A percentile compares a stretch with the other conserved stretches of the same genome.
phyloP scores from a whole-genome alignment of 2,329 filamentous ascomycete species.

The Piedraia hortae region DNA sequence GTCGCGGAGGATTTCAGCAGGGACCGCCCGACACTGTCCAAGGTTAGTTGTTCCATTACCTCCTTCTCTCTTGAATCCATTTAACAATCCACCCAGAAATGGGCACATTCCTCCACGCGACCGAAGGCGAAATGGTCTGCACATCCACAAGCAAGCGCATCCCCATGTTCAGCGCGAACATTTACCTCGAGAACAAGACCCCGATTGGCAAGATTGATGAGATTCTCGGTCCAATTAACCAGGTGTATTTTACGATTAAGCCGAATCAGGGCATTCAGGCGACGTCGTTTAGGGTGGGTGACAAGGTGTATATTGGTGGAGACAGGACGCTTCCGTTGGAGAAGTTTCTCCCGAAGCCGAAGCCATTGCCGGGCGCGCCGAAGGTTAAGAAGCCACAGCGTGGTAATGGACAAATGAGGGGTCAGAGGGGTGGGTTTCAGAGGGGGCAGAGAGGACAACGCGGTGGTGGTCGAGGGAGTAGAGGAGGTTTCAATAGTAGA shows the following conservation, averaged over 20 bases:
- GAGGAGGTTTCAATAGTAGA: constrained; percentile 9
- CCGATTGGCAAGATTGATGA: constrained; percentile 83
- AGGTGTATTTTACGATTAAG: constrained; percentile 97
- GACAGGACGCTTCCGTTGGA: constrained; percentile 90
- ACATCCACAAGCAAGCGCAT: constrained; percentile 84
- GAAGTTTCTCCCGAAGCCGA: constrained; percentile 88
- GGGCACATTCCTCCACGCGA: constrained; percentile 79
- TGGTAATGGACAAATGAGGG: constrained; percentile 12
- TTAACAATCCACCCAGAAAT: too few species aligned
- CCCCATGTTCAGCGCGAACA: constrained; percentile 95
- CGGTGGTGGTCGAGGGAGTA: constrained; percentile 23
- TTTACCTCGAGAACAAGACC: constrained; percentile 97
- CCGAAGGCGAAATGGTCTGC: constrained; percentile 96
- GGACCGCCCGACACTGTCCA: constrained; percentile 18
- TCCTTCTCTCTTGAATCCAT: neutral
- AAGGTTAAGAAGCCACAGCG: constrained; percentile 36
- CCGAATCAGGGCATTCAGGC: constrained; percentile 89
- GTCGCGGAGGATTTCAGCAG: constrained; percentile 14
- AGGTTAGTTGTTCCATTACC: constrained; percentile 13
- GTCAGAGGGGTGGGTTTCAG: constrained; percentile 3
- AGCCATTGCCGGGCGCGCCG: constrained; percentile 33
- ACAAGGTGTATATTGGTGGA: constrained; percentile 72
- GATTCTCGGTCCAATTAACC: constrained; percentile 87
- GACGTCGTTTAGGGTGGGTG: constrained; percentile 76
- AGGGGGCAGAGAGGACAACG: constrained; percentile 20